Percentiles rank a stretch among this genome's conserved stretches.
phyloP scores from a whole-genome alignment of 2,329 filamentous ascomycete genomes.

The Moelleriella libera region DNA sequence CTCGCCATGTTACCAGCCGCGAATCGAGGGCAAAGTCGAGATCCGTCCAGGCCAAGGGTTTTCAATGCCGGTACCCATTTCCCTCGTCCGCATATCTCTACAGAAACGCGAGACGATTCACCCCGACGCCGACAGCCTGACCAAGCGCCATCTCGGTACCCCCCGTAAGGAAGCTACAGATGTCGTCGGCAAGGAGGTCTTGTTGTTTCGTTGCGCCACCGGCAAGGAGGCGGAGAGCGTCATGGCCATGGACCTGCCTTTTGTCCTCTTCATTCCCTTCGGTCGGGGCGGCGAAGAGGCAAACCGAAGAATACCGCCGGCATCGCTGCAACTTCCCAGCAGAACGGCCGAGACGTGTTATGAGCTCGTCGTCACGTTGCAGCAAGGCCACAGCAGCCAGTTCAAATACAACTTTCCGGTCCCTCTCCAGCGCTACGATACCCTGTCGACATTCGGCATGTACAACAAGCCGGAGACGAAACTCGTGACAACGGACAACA shows the following conservation, averaged over 20 bases:
- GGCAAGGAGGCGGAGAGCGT: constrained; percentile 80
- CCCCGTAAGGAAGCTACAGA: constrained; percentile 84
- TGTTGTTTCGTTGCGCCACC: constrained; percentile 74
- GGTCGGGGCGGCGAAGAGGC: constrained; percentile 83
- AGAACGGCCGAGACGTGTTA: constrained; percentile 95
- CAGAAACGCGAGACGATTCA: constrained; percentile 93
- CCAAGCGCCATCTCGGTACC: constrained; percentile 81
- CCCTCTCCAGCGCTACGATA: constrained; percentile 86
- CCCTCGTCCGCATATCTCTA: constrained; percentile 85
- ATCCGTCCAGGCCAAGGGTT: constrained; percentile 76
- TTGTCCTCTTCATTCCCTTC: constrained; percentile 94
- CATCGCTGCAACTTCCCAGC: constrained; percentile 78
- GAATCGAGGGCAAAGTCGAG: constrained; percentile 96
- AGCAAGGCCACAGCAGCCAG: constrained; percentile 76
- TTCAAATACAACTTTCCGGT: constrained; percentile 87
- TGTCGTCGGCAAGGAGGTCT: constrained; percentile 88
- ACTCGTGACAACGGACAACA: constrained; percentile 72
- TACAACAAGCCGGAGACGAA: constrained; percentile 92
- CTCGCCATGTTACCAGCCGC: constrained; percentile 45
- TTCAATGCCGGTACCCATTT: constrained; percentile 80
- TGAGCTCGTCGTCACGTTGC: constrained; percentile 89
- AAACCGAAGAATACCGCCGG: constrained; percentile 79
- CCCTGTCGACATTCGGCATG: constrained; percentile 96
- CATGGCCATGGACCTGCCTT: constrained; percentile 91
- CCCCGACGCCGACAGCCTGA: constrained; percentile 84